Percentiles rank a stretch among this genome's conserved stretches.
Evolutionary conservation across 345 rosid species (phyloP).

Genomic region (Salix udensis): DNA sequence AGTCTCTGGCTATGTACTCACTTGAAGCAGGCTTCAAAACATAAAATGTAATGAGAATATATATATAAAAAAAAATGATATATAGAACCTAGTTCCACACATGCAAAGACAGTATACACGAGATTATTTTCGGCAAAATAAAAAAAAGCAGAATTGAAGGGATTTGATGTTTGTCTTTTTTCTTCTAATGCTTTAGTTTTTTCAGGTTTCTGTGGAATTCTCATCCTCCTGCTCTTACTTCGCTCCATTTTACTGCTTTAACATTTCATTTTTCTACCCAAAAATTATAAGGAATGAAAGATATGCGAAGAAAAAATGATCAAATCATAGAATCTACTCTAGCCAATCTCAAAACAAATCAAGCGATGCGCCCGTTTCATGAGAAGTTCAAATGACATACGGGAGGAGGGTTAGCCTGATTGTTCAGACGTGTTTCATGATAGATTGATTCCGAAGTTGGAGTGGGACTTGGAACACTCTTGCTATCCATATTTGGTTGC

Average conservation of each 20-base stretch:
- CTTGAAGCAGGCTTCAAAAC: conserved; percentile 16
- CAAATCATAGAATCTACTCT: background rate
- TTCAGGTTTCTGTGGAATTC: too few species aligned
- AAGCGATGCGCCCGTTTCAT: background rate
- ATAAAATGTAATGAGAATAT: background rate
- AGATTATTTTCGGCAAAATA: too few species aligned
- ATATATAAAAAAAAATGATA: background rate
- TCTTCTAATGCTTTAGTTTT: too few species aligned
- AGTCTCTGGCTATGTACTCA: conserved; percentile 13
- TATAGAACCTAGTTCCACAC: background rate
- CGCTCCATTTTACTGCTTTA: too few species aligned
- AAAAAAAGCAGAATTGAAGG: too few species aligned
- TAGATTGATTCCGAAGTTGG: conserved; percentile 9
- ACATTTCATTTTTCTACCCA: too few species aligned
- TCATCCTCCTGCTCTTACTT: too few species aligned
- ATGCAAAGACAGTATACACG: background rate
- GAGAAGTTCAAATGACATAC: background rate
- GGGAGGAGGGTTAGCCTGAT: conserved; percentile 14
- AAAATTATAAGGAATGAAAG: too few species aligned
- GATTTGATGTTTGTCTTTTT: too few species aligned
- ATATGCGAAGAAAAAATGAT: background rate
- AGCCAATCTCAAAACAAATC: background rate
- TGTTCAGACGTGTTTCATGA: conserved; percentile 14
- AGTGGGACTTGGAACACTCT: conserved; percentile 76
- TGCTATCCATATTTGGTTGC: conserved; percentile 72